phyloP scores from a whole-genome alignment of 768 basidiomycete species.

The Holtermanniella nyarrowii region DNA sequence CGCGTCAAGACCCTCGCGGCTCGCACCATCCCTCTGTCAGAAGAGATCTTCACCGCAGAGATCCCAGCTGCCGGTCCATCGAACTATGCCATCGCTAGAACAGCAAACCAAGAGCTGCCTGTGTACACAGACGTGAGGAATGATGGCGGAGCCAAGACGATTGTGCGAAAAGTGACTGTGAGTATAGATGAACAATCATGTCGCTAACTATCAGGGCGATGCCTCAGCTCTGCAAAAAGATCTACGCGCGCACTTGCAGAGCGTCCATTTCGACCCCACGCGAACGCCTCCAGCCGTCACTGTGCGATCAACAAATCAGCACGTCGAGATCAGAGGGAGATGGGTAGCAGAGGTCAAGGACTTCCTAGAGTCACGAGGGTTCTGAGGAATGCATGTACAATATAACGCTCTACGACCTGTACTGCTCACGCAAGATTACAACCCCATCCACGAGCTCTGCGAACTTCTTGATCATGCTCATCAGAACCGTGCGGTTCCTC shows the following conservation, averaged over 20 bases:
- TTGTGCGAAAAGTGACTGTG: constrained; percentile 16
- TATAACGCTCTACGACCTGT: background rate
- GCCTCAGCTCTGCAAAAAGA: constrained; percentile 9
- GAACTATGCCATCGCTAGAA: constrained; percentile 6
- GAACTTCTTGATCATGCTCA: background rate
- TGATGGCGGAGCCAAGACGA: constrained; percentile 11
- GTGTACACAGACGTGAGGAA: constrained; percentile 15
- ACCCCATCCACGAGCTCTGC: background rate
- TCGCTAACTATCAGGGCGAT: constrained; percentile 5
- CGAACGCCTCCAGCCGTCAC: constrained; percentile 3
- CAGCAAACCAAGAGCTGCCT: constrained; percentile 9
- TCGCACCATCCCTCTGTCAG: background rate
- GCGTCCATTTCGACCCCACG: constrained; percentile 11
- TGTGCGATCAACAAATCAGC: constrained; percentile 13
- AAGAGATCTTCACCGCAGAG: background rate
- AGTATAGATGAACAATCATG: constrained; percentile 2
- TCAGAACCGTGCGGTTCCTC: background rate
- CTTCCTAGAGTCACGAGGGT: constrained; percentile 11
- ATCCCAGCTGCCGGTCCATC: background rate
- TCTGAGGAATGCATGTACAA: constrained; percentile 2
- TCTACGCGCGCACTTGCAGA: constrained; percentile 8
- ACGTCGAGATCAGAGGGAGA: constrained; percentile 16
- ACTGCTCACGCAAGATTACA: background rate
- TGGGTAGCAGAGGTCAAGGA: constrained; percentile 12
- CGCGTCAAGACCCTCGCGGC: background rate